Conservation (phyloP, 2,329 filamentous ascomycete species). For the Corniculantispora saksenae region DNA sequence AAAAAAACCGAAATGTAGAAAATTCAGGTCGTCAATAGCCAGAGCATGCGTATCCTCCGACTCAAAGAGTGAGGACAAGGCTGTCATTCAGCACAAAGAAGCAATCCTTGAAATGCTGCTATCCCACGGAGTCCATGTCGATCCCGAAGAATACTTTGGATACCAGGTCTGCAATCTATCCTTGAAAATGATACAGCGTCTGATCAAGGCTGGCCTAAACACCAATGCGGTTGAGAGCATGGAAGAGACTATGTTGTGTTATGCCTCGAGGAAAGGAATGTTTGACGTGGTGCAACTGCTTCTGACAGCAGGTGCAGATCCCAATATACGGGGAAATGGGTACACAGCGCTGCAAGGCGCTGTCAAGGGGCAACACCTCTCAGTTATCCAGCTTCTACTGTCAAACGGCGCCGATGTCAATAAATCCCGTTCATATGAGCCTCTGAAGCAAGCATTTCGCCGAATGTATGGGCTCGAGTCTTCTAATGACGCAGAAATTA, state of each 20-base stretch:
- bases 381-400: neutral
- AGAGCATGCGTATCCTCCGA: neutral
- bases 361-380: neutral
- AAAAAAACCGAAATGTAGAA: neutral
- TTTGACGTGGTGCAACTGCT: neutral
- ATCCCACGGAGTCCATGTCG: neutral
- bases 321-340: neutral
- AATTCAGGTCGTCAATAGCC: neutral
- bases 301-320: neutral
- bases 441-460: neutral
- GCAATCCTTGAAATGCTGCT: neutral
- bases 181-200: neutral
- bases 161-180: neutral
- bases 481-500: too few species aligned
- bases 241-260: neutral
- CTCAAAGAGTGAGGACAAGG: too few species aligned
- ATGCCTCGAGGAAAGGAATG: neutral
- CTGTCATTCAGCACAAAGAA: too few species aligned
- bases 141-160: neutral
- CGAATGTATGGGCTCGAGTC: too few species aligned
- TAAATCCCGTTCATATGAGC: too few species aligned
- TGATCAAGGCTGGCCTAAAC: neutral
- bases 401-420: conserved; percentile 1
- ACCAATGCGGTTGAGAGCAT: neutral
- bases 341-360: neutral